phyloP scores from a whole-genome alignment of 1,284 basidiomycete species.

The Cerioporus squamosus region DNA sequence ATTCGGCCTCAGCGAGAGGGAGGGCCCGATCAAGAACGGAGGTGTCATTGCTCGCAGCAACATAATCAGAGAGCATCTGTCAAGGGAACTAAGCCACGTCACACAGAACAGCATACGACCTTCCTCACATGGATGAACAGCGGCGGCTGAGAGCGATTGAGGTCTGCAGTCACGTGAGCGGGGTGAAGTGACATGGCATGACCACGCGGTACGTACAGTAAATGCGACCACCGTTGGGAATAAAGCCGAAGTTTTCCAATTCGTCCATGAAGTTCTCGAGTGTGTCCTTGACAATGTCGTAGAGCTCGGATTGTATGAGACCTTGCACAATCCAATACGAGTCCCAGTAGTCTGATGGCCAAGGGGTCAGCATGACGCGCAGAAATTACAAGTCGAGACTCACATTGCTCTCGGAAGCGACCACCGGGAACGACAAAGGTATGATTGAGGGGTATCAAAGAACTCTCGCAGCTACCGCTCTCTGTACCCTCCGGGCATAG shows the following conservation, averaged over 20 bases:
- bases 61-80: conserved; percentile 73
- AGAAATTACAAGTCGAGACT: no score
- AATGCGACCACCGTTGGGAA: conserved; percentile 90
- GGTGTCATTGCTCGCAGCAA: conserved; percentile 62
- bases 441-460: conserved; percentile 87
- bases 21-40: conserved; percentile 67
- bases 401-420: conserved; percentile 73
- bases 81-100: conserved; percentile 1
- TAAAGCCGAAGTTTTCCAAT: conserved; percentile 80
- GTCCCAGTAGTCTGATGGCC: conserved; percentile 74
- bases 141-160: conserved; percentile 91
- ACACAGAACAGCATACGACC: not conserved
- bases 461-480: conserved; percentile 71
- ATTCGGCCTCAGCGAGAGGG: conserved; percentile 71
- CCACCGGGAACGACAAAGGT: conserved; percentile 90
- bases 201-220: conserved; percentile 59
- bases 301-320: conserved; percentile 78
- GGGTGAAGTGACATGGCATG: no score
- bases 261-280: conserved; percentile 95
- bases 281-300: conserved; percentile 74
- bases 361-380: not conserved
- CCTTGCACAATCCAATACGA: conserved; percentile 89
- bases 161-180: conserved; percentile 47
- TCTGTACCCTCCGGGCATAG: conserved; percentile 59
- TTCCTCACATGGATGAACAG: conserved; percentile 74